phyloP scores from a whole-genome alignment of 495 filamentous ascomycete species.

The Hypomontagnella monticulosa region DNA sequence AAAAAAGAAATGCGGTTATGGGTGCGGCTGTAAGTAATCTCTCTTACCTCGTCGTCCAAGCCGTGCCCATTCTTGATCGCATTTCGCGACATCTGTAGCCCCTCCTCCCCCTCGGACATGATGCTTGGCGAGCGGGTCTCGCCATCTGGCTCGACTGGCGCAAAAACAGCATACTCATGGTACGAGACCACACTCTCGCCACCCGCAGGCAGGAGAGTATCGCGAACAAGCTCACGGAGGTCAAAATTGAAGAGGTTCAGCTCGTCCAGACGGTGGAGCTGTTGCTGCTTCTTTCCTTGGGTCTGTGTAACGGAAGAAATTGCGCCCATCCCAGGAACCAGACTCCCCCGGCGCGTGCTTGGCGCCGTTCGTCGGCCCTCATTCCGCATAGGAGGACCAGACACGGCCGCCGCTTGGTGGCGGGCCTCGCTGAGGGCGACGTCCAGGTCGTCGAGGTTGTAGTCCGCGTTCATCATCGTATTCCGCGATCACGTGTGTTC shows the following conservation, averaged over 20 bases:
- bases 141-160: slow-evolving; percentile 19
- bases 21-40: not conserved
- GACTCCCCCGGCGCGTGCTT: slow-evolving; percentile 41
- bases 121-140: slow-evolving; percentile 42
- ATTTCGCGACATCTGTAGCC: slow-evolving; percentile 40
- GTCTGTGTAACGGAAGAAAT: slow-evolving; percentile 17
- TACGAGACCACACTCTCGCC: slow-evolving; percentile 43
- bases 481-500: slow-evolving; percentile 23
- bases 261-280: slow-evolving; percentile 26
- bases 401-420: slow-evolving; percentile 32
- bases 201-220: slow-evolving; percentile 27
- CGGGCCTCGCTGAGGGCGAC: slow-evolving; percentile 38
- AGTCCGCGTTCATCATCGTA: slow-evolving; percentile 36
- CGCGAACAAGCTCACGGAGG: slow-evolving; percentile 36
- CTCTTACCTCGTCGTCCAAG: slow-evolving; percentile 43
- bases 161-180: slow-evolving; percentile 49
- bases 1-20: slow-evolving; percentile 4
- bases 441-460: slow-evolving; percentile 46
- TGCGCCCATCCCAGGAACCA: slow-evolving; percentile 32
- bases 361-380: slow-evolving; percentile 41
- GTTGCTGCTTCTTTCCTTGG: slow-evolving; percentile 17
- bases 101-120: slow-evolving; percentile 44
- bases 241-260: slow-evolving; percentile 44
- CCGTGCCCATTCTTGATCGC: slow-evolving; percentile 42
- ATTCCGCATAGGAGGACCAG: slow-evolving; percentile 28